Percentiles rank a stretch among this genome's conserved stretches.
These are phyloP conservation scores for Phytophthora europaea DNA, from an alignment of 352 stramenopile genomes.

Conservation along the genomic window DNA sequence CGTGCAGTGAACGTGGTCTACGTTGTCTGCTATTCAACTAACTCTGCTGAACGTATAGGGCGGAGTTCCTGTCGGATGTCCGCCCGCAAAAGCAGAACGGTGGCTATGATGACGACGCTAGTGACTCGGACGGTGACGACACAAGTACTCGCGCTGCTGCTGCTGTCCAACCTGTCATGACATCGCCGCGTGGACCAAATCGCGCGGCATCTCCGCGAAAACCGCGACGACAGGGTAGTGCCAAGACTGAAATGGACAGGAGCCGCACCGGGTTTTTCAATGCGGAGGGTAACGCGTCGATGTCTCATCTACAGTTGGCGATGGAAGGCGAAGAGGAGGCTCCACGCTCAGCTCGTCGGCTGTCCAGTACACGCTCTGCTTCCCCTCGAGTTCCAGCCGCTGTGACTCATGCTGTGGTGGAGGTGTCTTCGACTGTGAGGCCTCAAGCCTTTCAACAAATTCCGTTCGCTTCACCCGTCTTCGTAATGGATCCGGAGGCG, in stretches of 20 bases:
- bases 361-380: slow-evolving; percentile 16
- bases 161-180: slow-evolving; percentile 18
- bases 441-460: slow-evolving; percentile 45
- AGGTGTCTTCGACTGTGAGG: slow-evolving; percentile 7
- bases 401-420: slow-evolving; percentile 5
- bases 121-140: slow-evolving; percentile 12
- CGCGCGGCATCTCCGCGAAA: slow-evolving; percentile 17
- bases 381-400: slow-evolving; percentile 18
- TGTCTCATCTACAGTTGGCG: slow-evolving; percentile 30
- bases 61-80: slow-evolving; percentile 71
- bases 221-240: slow-evolving; percentile 6
- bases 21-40: neutral
- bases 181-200: slow-evolving; percentile 23
- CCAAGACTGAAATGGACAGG: slow-evolving; percentile 22
- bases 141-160: slow-evolving; percentile 10
- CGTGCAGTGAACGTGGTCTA: neutral
- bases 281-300: slow-evolving; percentile 44
- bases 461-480: slow-evolving; percentile 70
- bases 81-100: slow-evolving; percentile 13
- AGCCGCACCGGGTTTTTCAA: slow-evolving; percentile 53
- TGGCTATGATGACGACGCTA: slow-evolving; percentile 35
- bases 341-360: slow-evolving; percentile 17
- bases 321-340: slow-evolving; percentile 36
- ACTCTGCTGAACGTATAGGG: slow-evolving; percentile 23
- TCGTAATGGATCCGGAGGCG: slow-evolving; percentile 54